phyloP scores from a whole-genome alignment of 257 asterid species.

The Penstemon barbatus region DNA sequence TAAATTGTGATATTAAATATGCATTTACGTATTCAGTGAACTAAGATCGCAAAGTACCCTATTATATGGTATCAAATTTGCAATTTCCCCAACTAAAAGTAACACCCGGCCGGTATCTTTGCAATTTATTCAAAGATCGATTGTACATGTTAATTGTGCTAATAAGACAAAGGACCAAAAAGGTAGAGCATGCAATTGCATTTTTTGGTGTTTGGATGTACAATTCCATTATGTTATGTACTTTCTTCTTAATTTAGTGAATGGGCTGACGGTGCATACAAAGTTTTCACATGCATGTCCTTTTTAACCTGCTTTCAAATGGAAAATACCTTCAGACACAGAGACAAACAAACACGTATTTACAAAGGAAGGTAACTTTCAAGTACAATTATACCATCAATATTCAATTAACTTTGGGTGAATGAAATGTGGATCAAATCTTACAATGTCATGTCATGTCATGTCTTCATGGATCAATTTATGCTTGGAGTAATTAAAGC shows the following conservation, averaged over 20 bases:
- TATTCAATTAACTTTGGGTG: slow-evolving; percentile 13
- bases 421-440: slow-evolving; percentile 9
- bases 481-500: too few relatives aligned
- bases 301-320: background rate
- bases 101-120: too few relatives aligned
- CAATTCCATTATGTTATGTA: slow-evolving; percentile 31
- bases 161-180: slow-evolving; percentile 21
- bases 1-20: too few relatives aligned
- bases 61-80: too few relatives aligned
- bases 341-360: too few relatives aligned
- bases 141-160: too few relatives aligned
- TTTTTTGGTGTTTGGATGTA: slow-evolving; percentile 16
- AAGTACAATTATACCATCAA: slow-evolving; percentile 11
- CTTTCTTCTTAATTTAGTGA: slow-evolving; percentile 32
- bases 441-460: slow-evolving; percentile 12
- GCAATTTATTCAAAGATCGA: too few relatives aligned
- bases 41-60: too few relatives aligned
- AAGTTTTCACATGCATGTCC: slow-evolving; percentile 17
- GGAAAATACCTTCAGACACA: background rate
- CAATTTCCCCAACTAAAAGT: too few relatives aligned
- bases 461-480: background rate
- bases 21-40: too few relatives aligned
- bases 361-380: background rate
- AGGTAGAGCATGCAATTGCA: slow-evolving; percentile 17
- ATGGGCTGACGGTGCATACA: slow-evolving; percentile 8